Percentiles rank a stretch among this genome's conserved stretches.
These are phyloP conservation scores for Ophiostoma fasciatum DNA, from an alignment of 2,329 filamentous ascomycete genomes.

Conservation along the genomic window DNA sequence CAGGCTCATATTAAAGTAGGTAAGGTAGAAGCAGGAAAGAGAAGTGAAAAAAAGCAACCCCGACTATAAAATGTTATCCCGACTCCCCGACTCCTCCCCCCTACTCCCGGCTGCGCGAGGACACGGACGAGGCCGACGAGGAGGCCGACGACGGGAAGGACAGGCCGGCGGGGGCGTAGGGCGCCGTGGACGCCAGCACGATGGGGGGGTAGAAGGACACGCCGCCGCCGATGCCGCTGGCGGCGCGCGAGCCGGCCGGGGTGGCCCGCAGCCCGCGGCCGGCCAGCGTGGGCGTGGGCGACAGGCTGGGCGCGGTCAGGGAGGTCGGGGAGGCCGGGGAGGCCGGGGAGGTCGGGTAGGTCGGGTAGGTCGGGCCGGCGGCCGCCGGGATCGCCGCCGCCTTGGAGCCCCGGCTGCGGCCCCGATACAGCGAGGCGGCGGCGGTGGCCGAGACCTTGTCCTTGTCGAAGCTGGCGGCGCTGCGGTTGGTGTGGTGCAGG, in stretches of 20 bases:
- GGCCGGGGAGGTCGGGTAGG: not conserved
- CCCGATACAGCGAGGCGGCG: not conserved
- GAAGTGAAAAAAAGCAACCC: no score
- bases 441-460: not conserved
- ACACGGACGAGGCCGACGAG: conserved; percentile 9
- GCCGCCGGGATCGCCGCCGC: not conserved
- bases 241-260: no score
- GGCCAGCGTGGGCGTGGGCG: no score
- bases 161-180: conserved; percentile 8
- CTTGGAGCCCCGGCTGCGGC: no score
- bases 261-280: no score
- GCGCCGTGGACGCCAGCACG: conserved; percentile 8
- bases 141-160: conserved; percentile 8
- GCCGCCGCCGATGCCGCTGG: conserved; percentile 1
- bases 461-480: conserved; percentile 6
- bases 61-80: no score
- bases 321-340: not conserved
- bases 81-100: not conserved
- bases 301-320: not conserved
- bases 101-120: conserved; percentile 1
- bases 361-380: no score
- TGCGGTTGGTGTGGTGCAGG: conserved; percentile 2
- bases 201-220: conserved; percentile 8
- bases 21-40: no score
- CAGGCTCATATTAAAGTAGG: no score